Evolutionary conservation across 192 early-diverging fungal genomes (phyloP), one percentile per base, ranked within the genome.

Genomic region (Podochytrium sp.): DNA sequence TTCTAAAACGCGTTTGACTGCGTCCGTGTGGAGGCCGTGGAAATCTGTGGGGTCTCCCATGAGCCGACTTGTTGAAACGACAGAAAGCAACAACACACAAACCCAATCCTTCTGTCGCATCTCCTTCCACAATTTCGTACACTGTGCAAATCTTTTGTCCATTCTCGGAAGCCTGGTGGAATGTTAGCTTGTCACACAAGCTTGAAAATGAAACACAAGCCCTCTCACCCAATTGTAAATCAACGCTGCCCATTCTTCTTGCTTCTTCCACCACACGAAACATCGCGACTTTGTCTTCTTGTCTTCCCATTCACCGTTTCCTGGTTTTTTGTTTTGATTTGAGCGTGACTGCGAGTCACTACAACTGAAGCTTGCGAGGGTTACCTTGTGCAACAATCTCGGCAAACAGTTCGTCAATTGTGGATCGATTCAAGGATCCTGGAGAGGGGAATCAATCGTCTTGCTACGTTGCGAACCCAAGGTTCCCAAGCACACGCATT

Each of bases 91-190:
- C 20, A 2, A 0, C 12, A 25, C 39, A 68, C 77, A 68, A 81
- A 94, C 92, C 91, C 71, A 89, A 83, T 14, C 84, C 94, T 42
- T 84, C 90, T 0, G 91, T 85, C 70, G 85, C 79, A 47, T 98
- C 96, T 29, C 93, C 94, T 59, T 95, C 92, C 20, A 91, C 79
- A 65, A 98, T 82, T 81, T 98, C 96, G 75, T 94, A 96, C 29
- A 92, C 74, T 3, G 95, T 98, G 75, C 94, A 82, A 56, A 98
- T 93, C 66, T 88, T 89, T 65, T 91, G 78, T 12, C 95, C 95
- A 53, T 70, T 77, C 20, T 90, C 87, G 65, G 85, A 87, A 1
- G 89, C 83, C 90, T 92, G 66, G 70, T 39, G 43, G 7, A 47
- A 32, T 58, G 29, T 62, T 14, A 65, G 16, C 43, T 27, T 39